Base-by-base conservation (phyloP, 805 yeast species). In the Naumovozyma baii region DNA sequence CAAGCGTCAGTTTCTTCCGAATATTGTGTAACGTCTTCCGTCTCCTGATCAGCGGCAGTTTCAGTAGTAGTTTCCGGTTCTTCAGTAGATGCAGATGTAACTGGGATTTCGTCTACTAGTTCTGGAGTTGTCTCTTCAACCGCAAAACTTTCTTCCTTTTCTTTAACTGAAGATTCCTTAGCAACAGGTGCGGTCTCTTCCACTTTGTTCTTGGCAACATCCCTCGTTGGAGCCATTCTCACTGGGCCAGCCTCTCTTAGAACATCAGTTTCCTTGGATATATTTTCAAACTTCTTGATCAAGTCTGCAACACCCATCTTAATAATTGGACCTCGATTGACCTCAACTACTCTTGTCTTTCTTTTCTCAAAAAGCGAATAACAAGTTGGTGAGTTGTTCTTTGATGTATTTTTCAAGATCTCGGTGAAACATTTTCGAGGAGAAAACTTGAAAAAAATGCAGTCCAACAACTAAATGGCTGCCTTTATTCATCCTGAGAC, bases 271-370 rank as follows among this genome's bases (percentile, higher is more conserved):
- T 44, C 43, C 29, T 36, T 49, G 5, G 61, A 46, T 17, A 60
- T 48, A 12, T 41, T 54, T 37, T 61, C 66, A 41, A 61, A 61
- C 41, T 59, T 59, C 39, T 61, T 61, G 34, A 61, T 61, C 42
- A 61, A 49, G 40, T 61, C 66, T 34, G 65, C 63, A 32, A 61
- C 66, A 49, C 64, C 66, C 66, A 61, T 61, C 17, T 26, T 41
- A 13, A 9, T 14, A 29, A 29, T 29, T 22, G 28, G 12, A 12
- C 12, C 28, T 22, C 28, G 28, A 8, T 22, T 22, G 26, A 22
- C 9, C 10, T 22, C 10, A 22, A 22, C 26, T 22, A 22, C 9
- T 22, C 26, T 22, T 22, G 26, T 7, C n/a, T n/a, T n/a, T n/a
- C n/a, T n/a, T 22, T 7, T 7, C 26, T 22, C 10, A 7, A 10